phyloP scores from a whole-genome alignment of 805 yeast genomes.

The Yarrowia alimentaria region DNA sequence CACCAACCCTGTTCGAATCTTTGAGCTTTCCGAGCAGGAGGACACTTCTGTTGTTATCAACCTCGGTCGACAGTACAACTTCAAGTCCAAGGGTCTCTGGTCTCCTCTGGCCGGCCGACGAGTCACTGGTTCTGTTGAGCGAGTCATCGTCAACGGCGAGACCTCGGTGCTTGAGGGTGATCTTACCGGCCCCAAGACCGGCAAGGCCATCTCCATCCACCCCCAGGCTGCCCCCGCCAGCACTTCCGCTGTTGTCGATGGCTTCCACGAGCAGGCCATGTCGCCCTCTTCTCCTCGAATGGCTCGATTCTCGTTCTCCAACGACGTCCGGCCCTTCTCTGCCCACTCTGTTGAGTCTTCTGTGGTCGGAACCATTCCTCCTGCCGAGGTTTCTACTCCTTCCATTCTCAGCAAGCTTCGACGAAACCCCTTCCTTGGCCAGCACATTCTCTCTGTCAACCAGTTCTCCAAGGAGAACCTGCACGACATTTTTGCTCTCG shows the following conservation, averaged over 20 bases:
- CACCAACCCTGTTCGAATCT: slow-evolving; percentile 76
- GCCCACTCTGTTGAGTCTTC: slow-evolving; percentile 31
- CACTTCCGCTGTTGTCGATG: slow-evolving; percentile 5
- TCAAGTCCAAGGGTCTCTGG: slow-evolving; percentile 43
- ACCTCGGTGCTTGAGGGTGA: slow-evolving; percentile 85
- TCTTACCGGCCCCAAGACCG: slow-evolving; percentile 60
- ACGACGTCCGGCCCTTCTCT: slow-evolving; percentile 39
- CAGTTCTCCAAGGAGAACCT: slow-evolving; percentile 84
- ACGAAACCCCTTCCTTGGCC: slow-evolving; percentile 87
- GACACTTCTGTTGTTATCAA: slow-evolving; percentile 79
- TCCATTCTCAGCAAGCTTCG: slow-evolving; percentile 79
- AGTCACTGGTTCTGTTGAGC: slow-evolving; percentile 79
- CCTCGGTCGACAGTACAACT: slow-evolving; percentile 61
- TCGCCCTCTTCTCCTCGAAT: slow-evolving; percentile 33
- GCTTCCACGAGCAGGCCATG: slow-evolving; percentile 27
- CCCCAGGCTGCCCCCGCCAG: slow-evolving; percentile 36
- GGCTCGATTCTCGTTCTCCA: slow-evolving; percentile 33
- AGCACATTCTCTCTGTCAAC: slow-evolving; percentile 82
- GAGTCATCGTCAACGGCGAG: slow-evolving; percentile 75
- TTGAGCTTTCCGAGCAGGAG: slow-evolving; percentile 72
- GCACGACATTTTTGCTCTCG: slow-evolving; percentile 91
- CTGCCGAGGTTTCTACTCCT: slow-evolving; percentile 47
- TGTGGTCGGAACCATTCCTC: slow-evolving; percentile 32
- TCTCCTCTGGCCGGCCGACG: slow-evolving; percentile 54
- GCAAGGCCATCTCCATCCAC: slow-evolving; percentile 50